These are phyloP conservation scores for Metschnikowia baotianmanensis DNA, from an alignment of 805 yeast genomes.

Conservation along the genomic window DNA sequence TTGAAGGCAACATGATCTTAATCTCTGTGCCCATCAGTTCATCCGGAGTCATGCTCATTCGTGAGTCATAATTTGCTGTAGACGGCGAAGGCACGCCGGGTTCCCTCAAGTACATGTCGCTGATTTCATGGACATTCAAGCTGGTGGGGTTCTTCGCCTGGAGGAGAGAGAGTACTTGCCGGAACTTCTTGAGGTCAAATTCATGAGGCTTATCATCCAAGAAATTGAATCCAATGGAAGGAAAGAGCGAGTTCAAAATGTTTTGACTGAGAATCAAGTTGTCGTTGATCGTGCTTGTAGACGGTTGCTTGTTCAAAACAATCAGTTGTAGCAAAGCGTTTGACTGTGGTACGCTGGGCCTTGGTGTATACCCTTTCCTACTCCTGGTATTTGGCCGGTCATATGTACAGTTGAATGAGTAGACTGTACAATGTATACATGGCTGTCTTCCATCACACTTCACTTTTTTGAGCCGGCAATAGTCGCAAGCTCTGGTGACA, in stretches of 20 bases:
- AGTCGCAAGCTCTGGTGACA: slow-evolving; percentile 74
- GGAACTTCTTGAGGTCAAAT: slow-evolving; percentile 37
- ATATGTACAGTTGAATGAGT: slow-evolving; percentile 80
- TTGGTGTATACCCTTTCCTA: slow-evolving; percentile 28
- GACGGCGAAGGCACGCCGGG: slow-evolving; percentile 24
- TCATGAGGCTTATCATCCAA: slow-evolving; percentile 29
- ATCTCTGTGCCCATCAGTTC: slow-evolving; percentile 45
- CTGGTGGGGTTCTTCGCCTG: slow-evolving; percentile 20
- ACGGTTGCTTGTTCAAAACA: slow-evolving; percentile 17
- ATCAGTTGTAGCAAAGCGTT: slow-evolving; percentile 19
- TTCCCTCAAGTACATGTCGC: slow-evolving; percentile 27
- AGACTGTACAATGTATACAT: slow-evolving; percentile 82
- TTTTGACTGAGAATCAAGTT: slow-evolving; percentile 31
- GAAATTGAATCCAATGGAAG: slow-evolving; percentile 33
- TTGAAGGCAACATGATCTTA: slow-evolving; percentile 70
- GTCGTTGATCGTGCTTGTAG: slow-evolving; percentile 13
- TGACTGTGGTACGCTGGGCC: slow-evolving; percentile 19
- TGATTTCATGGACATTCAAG: slow-evolving; percentile 26
- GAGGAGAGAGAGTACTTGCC: slow-evolving; percentile 23
- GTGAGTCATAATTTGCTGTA: slow-evolving; percentile 10
- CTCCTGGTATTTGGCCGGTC: slow-evolving; percentile 70
- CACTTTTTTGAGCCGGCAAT: slow-evolving; percentile 72
- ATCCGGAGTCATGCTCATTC: slow-evolving; percentile 19
- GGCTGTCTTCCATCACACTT: slow-evolving; percentile 80
- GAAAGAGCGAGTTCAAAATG: slow-evolving; percentile 33